Base-by-base conservation (phyloP, 78 protist genomes). In the Dictyostelium capitatum region DNA sequence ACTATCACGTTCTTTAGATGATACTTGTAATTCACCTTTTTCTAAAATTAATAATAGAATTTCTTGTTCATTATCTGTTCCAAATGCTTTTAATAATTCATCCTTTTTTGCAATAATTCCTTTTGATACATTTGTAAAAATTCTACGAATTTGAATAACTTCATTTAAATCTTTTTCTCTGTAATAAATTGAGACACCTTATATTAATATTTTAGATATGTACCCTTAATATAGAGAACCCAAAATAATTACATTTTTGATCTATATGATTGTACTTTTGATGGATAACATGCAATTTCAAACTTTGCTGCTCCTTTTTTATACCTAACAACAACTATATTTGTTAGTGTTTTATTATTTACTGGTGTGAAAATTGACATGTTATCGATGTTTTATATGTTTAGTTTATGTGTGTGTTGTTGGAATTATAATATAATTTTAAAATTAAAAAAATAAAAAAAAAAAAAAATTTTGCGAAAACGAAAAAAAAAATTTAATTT, bases 21-120 rank as follows among this genome's bases (percentile, higher is more conserved):
- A 78, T 12, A 98, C 98, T 83, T 98, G 99, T 41, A 98, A 78
- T 62, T 98, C 98, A 5, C 99, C 99, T 51, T 96, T 98, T 15
- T 83, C 92, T 7, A 80, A 64, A 37, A 80, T 78, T 43, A 32
- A 54, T 25, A 83, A 82, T 17, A 87, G 6, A 59, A 82, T 93
- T 79, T 93, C 87, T 46, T 30, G 32, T 70, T 78, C 90, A 12
- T 93, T 51, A 47, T 87, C 92, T 30, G 98, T 95, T 0, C 97
- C 96, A 79, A 97, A 97, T 20, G 82, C 94, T 53, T 89, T 78
- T 7, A 65, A 14, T 23, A 98, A 17, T 17, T 98, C 98, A 47
- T 80, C 94, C 70, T 82, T 83, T 28, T 95, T 97, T 37, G 99
- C 99, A 3, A 83, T 81, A 19, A 70, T 73, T 9, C 99, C 99